phyloP scores from a whole-genome alignment of 805 yeast genomes.

The Lachancea quebecensis region DNA sequence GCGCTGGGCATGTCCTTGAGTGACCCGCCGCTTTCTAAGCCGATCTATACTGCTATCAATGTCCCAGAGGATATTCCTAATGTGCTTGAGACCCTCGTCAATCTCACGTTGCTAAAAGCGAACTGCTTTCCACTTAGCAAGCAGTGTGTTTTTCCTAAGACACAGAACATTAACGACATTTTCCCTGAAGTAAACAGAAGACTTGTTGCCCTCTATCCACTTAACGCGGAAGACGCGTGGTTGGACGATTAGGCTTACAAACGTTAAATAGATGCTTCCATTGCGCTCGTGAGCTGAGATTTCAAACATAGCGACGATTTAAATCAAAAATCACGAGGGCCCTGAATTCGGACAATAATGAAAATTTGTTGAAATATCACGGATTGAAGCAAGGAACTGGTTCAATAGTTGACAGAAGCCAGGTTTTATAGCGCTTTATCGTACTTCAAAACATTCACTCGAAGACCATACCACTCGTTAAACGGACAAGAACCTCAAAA shows the following conservation, averaged over 20 bases:
- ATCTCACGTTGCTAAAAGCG: slow-evolving; percentile 26
- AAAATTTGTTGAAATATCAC: slow-evolving; percentile 5
- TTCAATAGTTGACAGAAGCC: background rate
- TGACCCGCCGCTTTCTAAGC: slow-evolving; percentile 3
- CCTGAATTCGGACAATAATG: background rate
- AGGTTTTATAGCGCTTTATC: background rate
- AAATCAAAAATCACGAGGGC: background rate
- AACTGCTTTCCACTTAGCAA: slow-evolving; percentile 29
- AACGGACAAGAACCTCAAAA: background rate
- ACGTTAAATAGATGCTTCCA: too few species aligned
- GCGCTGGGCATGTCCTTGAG: slow-evolving; percentile 19
- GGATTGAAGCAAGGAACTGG: background rate
- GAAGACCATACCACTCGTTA: background rate
- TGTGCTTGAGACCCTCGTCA: slow-evolving; percentile 26
- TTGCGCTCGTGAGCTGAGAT: background rate
- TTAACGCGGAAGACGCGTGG: slow-evolving; percentile 29
- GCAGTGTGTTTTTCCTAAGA: slow-evolving; percentile 28
- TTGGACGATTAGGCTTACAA: slow-evolving; percentile 13
- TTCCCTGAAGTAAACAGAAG: slow-evolving; percentile 26
- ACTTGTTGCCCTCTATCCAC: slow-evolving; percentile 22
- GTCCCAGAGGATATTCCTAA: slow-evolving; percentile 22
- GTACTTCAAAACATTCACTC: background rate
- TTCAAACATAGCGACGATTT: background rate
- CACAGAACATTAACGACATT: slow-evolving; percentile 19
- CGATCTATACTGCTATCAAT: slow-evolving; percentile 23